These are phyloP conservation scores for Neonectria neomacrospora DNA, from an alignment of 2,329 filamentous ascomycete species.

Conservation along the genomic window DNA sequence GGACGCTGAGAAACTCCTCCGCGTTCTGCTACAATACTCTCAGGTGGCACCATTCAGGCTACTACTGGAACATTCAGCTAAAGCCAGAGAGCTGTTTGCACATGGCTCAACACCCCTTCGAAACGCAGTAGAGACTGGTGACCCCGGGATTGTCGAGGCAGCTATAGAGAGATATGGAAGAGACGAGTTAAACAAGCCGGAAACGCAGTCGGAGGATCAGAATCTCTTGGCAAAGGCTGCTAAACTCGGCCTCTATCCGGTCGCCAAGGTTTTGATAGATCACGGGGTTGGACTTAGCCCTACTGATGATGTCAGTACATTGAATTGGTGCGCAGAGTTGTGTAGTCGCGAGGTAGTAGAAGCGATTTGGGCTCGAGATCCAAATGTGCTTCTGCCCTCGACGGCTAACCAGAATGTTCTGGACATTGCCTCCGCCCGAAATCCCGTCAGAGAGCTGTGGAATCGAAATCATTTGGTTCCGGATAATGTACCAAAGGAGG, in stretches of 20 bases:
- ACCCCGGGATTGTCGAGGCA: background rate
- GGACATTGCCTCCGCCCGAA: background rate
- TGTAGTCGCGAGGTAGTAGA: background rate
- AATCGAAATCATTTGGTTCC: background rate
- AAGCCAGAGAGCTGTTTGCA: background rate
- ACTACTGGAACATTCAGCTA: background rate
- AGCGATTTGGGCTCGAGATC: background rate
- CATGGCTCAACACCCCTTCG: background rate
- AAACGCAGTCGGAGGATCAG: background rate
- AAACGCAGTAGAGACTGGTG: background rate
- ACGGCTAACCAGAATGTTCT: background rate
- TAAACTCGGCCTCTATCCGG: background rate
- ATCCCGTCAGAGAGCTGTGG: slow-evolving; percentile 1
- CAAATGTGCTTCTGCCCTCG: background rate
- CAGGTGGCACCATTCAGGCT: background rate
- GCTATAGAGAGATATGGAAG: background rate
- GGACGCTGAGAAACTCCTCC: background rate
- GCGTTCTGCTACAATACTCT: background rate
- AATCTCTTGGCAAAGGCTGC: background rate
- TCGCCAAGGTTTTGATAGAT: background rate
- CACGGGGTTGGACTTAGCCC: background rate
- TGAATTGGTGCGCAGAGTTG: background rate
- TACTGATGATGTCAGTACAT: no score
- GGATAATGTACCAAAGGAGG: background rate
- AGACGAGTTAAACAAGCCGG: background rate